Base-by-base conservation (phyloP, 2,329 filamentous ascomycete species). In the Cladosporium oxysporum region DNA sequence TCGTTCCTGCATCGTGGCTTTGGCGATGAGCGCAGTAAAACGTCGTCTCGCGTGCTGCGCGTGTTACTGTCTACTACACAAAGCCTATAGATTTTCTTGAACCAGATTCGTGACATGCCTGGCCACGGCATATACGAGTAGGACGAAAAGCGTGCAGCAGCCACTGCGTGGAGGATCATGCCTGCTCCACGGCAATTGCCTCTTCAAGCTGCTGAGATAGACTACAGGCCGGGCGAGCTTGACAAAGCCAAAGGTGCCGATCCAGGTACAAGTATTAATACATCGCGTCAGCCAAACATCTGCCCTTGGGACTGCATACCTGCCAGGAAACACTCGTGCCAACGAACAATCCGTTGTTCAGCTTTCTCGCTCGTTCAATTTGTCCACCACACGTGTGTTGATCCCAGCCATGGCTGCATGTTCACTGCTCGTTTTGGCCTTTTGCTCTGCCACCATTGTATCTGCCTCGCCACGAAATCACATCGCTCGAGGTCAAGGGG, bases 1-100 rank as follows among this genome's bases (percentile, higher is more conserved):
- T 41, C 33, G 31, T 53, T 62, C 47, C 59, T 53, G 59, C 59
- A 26, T 62, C 44, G 47, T 53, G 59, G 47, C 47, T 53, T 28
- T 8, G 26, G 31, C 44, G 11, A 62, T 8, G 11, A 37, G 47
- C 21, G 21, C 29, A 26, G 49, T 57, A 57, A 44, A 44, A 47
- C 23, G 50, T 31, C 5, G n/a, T 57, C 21, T 31, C 41, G 8
- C 60, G 23, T 41, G n/a, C 35, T 55, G 49, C n/a, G 16, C 53
- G 18, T 44, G 37, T 44, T 18, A 44, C 37, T 44, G 16, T 44
- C 18, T 10, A 44, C 37, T n/a, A 44, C 16, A 6, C 37, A 18
- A 18, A 53, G 12, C 50, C 50, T 31, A 53, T 53, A n/a, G 28
- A 53, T n/a, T 5, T 2, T 28, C 28, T 28, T 31, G 50, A 7